phyloP scores from a whole-genome alignment of 805 yeast genomes.

The Saccharomycopsis fermentans region DNA sequence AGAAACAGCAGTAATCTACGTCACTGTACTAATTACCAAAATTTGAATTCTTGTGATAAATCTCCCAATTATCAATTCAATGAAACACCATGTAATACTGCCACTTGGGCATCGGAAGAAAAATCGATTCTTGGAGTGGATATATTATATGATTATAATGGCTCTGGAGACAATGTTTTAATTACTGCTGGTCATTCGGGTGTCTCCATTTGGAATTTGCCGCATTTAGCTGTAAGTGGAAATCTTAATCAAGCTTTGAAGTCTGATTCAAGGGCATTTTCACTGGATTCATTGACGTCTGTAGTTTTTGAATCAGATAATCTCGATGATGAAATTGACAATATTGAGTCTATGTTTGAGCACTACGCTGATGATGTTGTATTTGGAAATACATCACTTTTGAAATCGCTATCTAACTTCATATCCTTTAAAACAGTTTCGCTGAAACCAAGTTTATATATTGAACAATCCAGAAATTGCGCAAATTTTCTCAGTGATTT shows the following conservation, averaged over 20 bases:
- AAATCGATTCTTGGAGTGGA: constrained; percentile 14
- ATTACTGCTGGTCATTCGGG: constrained; percentile 17
- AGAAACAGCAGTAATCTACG: constrained; percentile 1
- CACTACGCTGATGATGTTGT: neutral
- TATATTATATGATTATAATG: constrained; percentile 17
- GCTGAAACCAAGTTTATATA: constrained; percentile 51
- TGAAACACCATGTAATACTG: constrained; percentile 30
- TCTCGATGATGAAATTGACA: constrained; percentile 38
- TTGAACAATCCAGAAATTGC: constrained; percentile 79
- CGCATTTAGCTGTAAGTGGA: neutral
- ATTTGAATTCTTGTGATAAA: constrained; percentile 33
- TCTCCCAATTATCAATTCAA: constrained; percentile 46
- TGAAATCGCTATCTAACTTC: constrained; percentile 49
- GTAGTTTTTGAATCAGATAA: constrained; percentile 21
- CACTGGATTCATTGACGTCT: neutral
- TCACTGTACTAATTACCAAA: neutral
- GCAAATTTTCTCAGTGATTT: constrained; percentile 63
- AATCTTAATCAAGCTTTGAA: neutral
- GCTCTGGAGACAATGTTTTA: constrained; percentile 8
- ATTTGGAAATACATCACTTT: constrained; percentile 26
- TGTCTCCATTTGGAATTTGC: constrained; percentile 15
- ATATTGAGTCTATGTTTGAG: neutral
- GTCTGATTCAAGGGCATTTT: neutral
- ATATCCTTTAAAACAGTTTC: constrained; percentile 73
- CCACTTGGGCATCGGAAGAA: constrained; percentile 54